These are phyloP conservation scores for Forsythia viridissima DNA, from an alignment of 257 asterid genomes.

Conservation along the genomic window DNA sequence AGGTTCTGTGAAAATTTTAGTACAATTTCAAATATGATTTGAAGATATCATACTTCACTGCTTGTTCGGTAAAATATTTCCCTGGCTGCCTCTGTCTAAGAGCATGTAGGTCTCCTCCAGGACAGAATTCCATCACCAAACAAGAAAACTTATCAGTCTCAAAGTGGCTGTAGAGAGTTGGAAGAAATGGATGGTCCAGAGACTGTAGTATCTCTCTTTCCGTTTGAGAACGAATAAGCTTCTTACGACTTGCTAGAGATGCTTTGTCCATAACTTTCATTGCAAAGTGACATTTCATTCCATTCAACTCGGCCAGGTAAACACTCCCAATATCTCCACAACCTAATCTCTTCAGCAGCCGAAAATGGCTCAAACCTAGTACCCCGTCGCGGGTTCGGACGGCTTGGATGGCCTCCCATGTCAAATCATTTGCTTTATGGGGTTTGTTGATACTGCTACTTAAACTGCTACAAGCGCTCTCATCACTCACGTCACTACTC, in stretches of 20 bases:
- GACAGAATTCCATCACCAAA: constrained; percentile 58
- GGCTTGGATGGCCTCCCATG: constrained; percentile 56
- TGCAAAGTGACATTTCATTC: constrained; percentile 49
- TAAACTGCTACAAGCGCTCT: constrained; percentile 59
- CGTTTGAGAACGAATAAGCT: constrained; percentile 61
- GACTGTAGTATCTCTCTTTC: constrained; percentile 56
- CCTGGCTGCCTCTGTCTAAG: constrained; percentile 59
- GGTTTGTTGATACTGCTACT: constrained; percentile 56
- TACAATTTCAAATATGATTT: constrained; percentile 7
- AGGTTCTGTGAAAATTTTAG: background rate
- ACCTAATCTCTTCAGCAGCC: constrained; percentile 54
- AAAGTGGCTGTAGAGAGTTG: constrained; percentile 48
- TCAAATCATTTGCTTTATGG: constrained; percentile 50
- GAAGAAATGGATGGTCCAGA: constrained; percentile 61
- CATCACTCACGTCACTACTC: constrained; percentile 49
- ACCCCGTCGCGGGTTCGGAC: constrained; percentile 42
- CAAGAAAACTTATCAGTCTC: constrained; percentile 56
- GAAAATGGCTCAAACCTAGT: constrained; percentile 52
- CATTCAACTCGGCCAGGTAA: constrained; percentile 53
- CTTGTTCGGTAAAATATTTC: constrained; percentile 54
- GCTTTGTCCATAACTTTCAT: constrained; percentile 62
- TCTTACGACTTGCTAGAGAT: constrained; percentile 49
- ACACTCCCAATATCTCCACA: constrained; percentile 66
- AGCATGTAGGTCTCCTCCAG: constrained; percentile 57
- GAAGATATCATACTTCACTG: constrained; percentile 53